Percentiles rank a stretch among this genome's conserved stretches.
These are phyloP conservation scores for Hortaea sp. DNA, from an alignment of 2,329 filamentous ascomycete species.

Conservation along the genomic window DNA sequence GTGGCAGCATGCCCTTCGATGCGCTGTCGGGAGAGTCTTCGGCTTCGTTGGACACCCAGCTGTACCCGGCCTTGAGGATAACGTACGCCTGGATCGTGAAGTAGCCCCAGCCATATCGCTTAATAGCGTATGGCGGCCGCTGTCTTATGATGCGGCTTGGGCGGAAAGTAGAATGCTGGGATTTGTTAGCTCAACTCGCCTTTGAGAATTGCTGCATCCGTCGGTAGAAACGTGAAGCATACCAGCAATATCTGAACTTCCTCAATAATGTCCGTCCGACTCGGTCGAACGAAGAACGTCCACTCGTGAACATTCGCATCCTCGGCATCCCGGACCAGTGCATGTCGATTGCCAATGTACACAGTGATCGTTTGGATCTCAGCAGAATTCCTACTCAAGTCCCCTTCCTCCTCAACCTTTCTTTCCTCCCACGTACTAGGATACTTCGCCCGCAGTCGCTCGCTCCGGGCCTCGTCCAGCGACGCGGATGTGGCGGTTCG, in stretches of 20 bases:
- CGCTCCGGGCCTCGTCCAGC: conserved; percentile 18
- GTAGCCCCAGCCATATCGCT: conserved; percentile 32
- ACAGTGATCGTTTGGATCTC: conserved; percentile 32
- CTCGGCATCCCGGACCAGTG: conserved; percentile 13
- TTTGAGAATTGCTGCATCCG: background rate
- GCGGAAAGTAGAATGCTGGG: conserved; percentile 32
- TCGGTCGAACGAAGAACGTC: conserved; percentile 37
- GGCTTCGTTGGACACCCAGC: conserved; percentile 33
- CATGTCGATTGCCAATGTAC: conserved; percentile 36
- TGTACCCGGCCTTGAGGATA: conserved; percentile 34
- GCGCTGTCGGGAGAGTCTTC: conserved; percentile 22
- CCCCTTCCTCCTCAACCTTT: conserved; percentile 20
- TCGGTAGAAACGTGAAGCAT: background rate
- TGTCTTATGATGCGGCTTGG: conserved; percentile 26
- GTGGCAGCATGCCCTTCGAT: conserved; percentile 24
- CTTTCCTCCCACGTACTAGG: conserved; percentile 27
- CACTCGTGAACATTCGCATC: conserved; percentile 33
- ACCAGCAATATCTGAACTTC: conserved; percentile 31
- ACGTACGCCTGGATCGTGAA: conserved; percentile 32
- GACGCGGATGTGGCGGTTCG: conserved; percentile 29
- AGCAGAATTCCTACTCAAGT: conserved; percentile 7
- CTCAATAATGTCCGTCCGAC: conserved; percentile 34
- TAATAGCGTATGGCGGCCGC: conserved; percentile 31
- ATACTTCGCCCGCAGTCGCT: conserved; percentile 26
- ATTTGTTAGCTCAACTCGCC: background rate